A percentile compares a stretch with the other conserved stretches of the same genome.
phyloP scores from a whole-genome alignment of 1,284 basidiomycete genomes.

The Tilletia indica region DNA sequence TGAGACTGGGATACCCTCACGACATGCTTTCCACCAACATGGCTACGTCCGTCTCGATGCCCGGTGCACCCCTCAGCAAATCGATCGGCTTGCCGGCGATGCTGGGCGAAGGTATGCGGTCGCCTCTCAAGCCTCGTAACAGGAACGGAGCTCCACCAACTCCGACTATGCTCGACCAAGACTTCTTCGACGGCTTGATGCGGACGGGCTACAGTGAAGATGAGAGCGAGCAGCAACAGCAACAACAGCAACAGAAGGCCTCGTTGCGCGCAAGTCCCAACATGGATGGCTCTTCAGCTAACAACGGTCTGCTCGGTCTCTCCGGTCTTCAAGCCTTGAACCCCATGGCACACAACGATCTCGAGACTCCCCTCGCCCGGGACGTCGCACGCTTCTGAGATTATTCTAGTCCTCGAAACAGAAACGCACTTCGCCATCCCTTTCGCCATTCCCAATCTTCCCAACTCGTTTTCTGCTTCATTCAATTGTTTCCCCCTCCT shows the following conservation, averaged over 20 bases:
- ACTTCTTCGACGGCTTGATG: slow-evolving; percentile 11
- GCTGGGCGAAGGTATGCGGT: not conserved
- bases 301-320: not conserved
- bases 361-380: slow-evolving; percentile 7
- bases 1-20: not conserved
- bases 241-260: too few relatives aligned
- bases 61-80: not conserved
- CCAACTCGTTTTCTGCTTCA: not conserved
- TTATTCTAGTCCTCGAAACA: too few relatives aligned
- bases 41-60: not conserved
- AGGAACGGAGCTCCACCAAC: not conserved
- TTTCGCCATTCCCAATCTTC: not conserved
- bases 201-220: slow-evolving; percentile 14
- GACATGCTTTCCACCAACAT: not conserved
- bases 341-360: not conserved
- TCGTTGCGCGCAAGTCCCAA: too few relatives aligned
- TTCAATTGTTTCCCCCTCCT: too few relatives aligned
- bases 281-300: too few relatives aligned
- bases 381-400: slow-evolving; percentile 13
- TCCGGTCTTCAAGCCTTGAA: not conserved
- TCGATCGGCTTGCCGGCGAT: not conserved
- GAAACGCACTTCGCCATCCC: not conserved
- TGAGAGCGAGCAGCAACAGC: not conserved
- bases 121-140: too few relatives aligned
- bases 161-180: slow-evolving; percentile 7